These are phyloP conservation scores for Podila epicladia DNA, from an alignment of 192 early-diverging fungal genomes.

Conservation along the genomic window DNA sequence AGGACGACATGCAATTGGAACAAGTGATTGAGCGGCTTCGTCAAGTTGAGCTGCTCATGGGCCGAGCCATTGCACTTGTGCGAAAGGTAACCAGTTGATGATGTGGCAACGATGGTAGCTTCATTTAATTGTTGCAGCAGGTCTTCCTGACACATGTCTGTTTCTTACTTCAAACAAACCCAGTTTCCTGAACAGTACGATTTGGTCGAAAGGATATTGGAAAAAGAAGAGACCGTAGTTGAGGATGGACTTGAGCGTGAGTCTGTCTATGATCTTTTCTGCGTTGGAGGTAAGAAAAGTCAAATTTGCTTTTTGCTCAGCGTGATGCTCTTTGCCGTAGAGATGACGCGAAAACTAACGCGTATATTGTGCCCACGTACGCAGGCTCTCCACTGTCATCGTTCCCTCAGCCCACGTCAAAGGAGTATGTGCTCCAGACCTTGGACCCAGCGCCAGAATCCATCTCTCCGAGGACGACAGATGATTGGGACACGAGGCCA, in stretches of 20 bases:
- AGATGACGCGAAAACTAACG: background rate
- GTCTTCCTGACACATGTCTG: background rate
- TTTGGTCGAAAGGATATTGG: slow-evolving; percentile 64
- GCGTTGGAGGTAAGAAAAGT: slow-evolving; percentile 54
- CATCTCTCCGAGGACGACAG: background rate
- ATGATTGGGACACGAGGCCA: slow-evolving; percentile 17
- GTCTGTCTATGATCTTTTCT: slow-evolving; percentile 65
- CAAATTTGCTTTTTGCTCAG: background rate
- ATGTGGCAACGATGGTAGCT: background rate
- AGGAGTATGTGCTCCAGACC: slow-evolving; percentile 63
- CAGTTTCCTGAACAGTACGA: slow-evolving; percentile 70
- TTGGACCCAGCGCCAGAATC: slow-evolving; percentile 7
- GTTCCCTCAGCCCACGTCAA: slow-evolving; percentile 60
- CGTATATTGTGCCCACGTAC: background rate
- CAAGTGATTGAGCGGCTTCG: slow-evolving; percentile 47
- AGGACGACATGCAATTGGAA: slow-evolving; percentile 43
- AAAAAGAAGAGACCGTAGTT: slow-evolving; percentile 47
- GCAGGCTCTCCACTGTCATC: slow-evolving; percentile 51
- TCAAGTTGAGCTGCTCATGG: slow-evolving; percentile 57
- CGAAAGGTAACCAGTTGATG: slow-evolving; percentile 55
- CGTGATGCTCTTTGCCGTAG: background rate
- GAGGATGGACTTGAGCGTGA: slow-evolving; percentile 64
- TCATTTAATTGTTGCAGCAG: background rate
- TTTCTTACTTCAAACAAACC: background rate
- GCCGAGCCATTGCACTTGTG: slow-evolving; percentile 62